These are phyloP conservation scores for Oehlia diaphana DNA, from an alignment of 192 early-diverging fungal species.

Conservation along the genomic window DNA sequence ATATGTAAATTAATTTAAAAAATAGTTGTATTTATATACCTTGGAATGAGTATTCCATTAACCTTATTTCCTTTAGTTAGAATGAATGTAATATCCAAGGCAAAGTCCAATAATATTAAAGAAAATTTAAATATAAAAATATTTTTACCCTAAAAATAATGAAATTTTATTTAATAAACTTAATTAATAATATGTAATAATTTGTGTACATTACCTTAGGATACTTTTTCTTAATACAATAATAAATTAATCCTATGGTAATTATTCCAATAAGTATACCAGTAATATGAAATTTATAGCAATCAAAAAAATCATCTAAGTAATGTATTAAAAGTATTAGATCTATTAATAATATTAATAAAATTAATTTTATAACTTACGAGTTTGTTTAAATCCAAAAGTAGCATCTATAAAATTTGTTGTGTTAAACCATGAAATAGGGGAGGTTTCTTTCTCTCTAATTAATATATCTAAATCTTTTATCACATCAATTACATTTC, in stretches of 20 bases:
- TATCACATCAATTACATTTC: not conserved
- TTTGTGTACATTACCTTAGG: not conserved
- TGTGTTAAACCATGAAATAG: not conserved
- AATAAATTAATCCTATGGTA: not conserved
- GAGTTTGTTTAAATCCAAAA: not conserved
- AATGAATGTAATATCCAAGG: not conserved
- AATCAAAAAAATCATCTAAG: not conserved
- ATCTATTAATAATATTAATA: too few species aligned
- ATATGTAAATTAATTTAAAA: not conserved
- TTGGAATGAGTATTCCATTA: not conserved
- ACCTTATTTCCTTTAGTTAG: not conserved
- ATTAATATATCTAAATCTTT: slow-evolving; percentile 9
- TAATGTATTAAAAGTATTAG: too few species aligned
- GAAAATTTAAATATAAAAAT: not conserved
- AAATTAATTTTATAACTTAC: not conserved
- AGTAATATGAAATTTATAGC: not conserved
- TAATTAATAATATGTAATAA: not conserved
- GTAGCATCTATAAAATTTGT: not conserved
- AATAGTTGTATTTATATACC: not conserved
- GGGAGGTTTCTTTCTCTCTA: not conserved
- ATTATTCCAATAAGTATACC: not conserved
- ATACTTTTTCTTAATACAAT: not conserved
- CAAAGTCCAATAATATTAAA: not conserved
- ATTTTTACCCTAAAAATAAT: not conserved
- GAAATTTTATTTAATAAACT: not conserved